These are phyloP conservation scores for Trypanosoma avium DNA, from an alignment of 208 protist species.

Conservation along the genomic window DNA sequence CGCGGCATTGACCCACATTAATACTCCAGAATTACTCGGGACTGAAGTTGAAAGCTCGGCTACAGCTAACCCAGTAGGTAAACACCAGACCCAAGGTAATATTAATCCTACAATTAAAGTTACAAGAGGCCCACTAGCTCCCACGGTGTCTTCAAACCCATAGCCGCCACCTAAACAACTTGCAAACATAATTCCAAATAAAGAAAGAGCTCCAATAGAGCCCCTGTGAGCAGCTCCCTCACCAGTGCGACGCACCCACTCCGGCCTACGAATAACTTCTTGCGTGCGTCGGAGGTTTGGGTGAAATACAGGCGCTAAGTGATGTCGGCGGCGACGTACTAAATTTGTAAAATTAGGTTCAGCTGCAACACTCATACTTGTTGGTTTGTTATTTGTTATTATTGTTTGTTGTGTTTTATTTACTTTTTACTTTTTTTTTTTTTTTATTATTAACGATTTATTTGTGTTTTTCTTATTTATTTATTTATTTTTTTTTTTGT, in stretches of 20 bases:
- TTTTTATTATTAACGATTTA: no score
- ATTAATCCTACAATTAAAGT: constrained; percentile 74
- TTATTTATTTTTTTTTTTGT: no score
- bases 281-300: constrained; percentile 70
- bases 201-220: constrained; percentile 54
- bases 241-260: constrained; percentile 68
- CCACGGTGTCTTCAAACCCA: constrained; percentile 84
- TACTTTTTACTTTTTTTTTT: background rate
- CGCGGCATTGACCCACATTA: constrained; percentile 86
- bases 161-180: constrained; percentile 83
- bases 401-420: background rate
- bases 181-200: constrained; percentile 80
- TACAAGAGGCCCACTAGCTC: constrained; percentile 72
- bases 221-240: constrained; percentile 76
- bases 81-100: constrained; percentile 77
- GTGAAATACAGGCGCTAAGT: constrained; percentile 60
- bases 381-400: no score
- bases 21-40: constrained; percentile 83
- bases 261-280: constrained; percentile 71
- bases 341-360: constrained; percentile 8
- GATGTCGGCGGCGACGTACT: constrained; percentile 14
- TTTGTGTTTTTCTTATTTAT: no score
- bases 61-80: constrained; percentile 80
- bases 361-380: background rate
- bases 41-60: constrained; percentile 80